Base-by-base conservation (phyloP, 176 grass and related monocot species). In the Urochloa ruziziensis region DNA sequence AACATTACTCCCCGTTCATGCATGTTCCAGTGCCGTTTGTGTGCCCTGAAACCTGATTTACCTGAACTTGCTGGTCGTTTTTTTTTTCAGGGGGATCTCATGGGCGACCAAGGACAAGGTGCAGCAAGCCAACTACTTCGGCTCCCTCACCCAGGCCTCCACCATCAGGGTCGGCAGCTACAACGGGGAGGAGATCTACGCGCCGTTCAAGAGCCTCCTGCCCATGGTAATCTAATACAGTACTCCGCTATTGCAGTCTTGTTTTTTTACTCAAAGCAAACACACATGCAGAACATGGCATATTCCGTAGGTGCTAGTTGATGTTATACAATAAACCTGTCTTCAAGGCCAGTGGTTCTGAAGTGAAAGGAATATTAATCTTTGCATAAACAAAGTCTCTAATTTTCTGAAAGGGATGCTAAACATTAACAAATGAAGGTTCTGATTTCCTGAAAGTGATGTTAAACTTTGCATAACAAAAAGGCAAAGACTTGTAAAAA, bases 61-160 rank as follows among this genome's bases (percentile, higher is more conserved):
- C 21, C 47, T 68, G 47, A 68, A 68, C 25, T 4, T 44, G 30
- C 43, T 40, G 43, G 4, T 19, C 35, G 17, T 21, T 21, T 59
- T 53, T 21, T 59, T 53, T 9, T 9, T 57, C 80, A 98, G 96
- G 83, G 96, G 96, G 21, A 98, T 98, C 52, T 98, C 96, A 54
- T 98, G 96, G 96, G 96, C 88, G 17, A 98, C 96, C 19, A 98
- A 96, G 82, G 96, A 98, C 75, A 94, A 90, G 83, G 89, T 98
- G 61, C 96, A 98, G 87, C 96, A 93, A 35, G 96, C 96, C 79
- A 98, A 98, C 85, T 98, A 98, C 84, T 94, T 65, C 63, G 96
- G 96, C 42, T 98, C 96, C 12, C 91, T 98, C 60, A 98, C 96
- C 34, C 96, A 98, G 75, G 91, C 96, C 5, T 98, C 96, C 29